Percentiles rank a stretch among this genome's conserved stretches.
Evolutionary conservation across 2,329 filamentous ascomycete genomes (phyloP).

Genomic region (Thelonectria blattea): DNA sequence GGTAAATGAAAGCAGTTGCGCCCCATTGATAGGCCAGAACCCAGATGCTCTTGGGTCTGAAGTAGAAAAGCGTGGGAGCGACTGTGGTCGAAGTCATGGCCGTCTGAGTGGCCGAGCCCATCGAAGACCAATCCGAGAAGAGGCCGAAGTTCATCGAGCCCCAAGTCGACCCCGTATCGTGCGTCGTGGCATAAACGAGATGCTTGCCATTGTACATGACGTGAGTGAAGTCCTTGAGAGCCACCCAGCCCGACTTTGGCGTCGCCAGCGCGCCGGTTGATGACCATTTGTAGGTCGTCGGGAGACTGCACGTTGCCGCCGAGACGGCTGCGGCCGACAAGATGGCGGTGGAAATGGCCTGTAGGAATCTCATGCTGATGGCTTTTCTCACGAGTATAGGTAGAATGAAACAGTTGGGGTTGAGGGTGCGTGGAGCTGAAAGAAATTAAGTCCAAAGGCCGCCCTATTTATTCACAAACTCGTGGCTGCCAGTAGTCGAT

Average conservation of each 20-base stretch:
- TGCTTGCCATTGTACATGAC: slow-evolving; percentile 62
- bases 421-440: not conserved
- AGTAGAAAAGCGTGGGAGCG: slow-evolving; percentile 69
- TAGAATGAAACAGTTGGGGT: not conserved
- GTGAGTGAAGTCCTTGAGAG: slow-evolving; percentile 66
- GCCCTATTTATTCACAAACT: not conserved
- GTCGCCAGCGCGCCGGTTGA: slow-evolving; percentile 16
- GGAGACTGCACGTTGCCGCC: slow-evolving; percentile 16
- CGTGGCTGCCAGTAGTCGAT: not conserved
- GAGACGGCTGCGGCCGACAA: not conserved
- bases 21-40: slow-evolving; percentile 72
- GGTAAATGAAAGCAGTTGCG: slow-evolving; percentile 63
- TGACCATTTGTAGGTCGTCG: slow-evolving; percentile 21
- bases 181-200: slow-evolving; percentile 64
- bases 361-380: not conserved
- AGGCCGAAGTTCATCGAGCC: slow-evolving; percentile 65
- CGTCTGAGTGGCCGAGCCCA: slow-evolving; percentile 60
- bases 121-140: slow-evolving; percentile 59
- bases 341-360: not conserved
- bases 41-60: slow-evolving; percentile 66
- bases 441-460: not conserved
- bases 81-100: slow-evolving; percentile 54
- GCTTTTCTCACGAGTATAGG: not conserved
- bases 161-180: slow-evolving; percentile 50
- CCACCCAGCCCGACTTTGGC: slow-evolving; percentile 22